Conservation (phyloP, 208 protist genomes). For the Lotmaria passim region DNA sequence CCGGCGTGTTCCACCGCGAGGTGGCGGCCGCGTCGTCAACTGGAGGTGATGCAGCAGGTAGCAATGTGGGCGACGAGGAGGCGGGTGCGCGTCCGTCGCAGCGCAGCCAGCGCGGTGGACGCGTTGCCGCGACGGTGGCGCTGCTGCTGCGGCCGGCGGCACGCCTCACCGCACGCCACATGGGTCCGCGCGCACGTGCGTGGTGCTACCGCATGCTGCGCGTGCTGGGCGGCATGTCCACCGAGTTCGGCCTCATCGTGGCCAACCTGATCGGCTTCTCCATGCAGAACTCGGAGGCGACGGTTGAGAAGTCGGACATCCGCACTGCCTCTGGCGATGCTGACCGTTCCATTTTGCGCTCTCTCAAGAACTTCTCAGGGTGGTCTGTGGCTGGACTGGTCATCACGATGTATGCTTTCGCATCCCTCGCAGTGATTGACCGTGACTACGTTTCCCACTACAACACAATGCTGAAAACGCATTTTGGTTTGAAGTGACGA, state of each 20-base stretch:
- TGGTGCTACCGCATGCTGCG: slow-evolving; percentile 28
- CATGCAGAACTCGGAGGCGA: slow-evolving; percentile 7
- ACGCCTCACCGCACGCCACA: slow-evolving; percentile 15
- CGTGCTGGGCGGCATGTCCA: slow-evolving; percentile 34
- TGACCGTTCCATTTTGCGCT: neutral
- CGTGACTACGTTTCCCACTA: neutral
- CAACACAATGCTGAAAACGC: neutral
- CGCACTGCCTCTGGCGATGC: neutral
- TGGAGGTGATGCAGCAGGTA: neutral
- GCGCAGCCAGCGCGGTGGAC: neutral
- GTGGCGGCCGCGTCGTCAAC: slow-evolving; percentile 15
- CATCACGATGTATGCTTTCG: neutral
- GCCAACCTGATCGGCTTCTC: slow-evolving; percentile 74
- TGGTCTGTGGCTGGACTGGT: neutral
- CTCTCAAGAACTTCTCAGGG: neutral
- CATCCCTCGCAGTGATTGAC: neutral
- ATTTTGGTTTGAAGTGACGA: neutral
- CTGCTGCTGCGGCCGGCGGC: slow-evolving; percentile 17
- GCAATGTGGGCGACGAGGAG: neutral
- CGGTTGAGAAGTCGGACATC: neutral
- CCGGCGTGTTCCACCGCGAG: slow-evolving; percentile 26
- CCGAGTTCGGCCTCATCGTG: slow-evolving; percentile 50
- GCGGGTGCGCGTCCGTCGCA: neutral
- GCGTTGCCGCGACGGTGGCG: slow-evolving; percentile 1
- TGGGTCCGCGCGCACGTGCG: slow-evolving; percentile 15